A percentile compares a stretch with the other conserved stretches of the same genome.
These are phyloP conservation scores for Cryptosporidium sp. DNA, from an alignment of 169 alveolate genomes.

Conservation along the genomic window DNA sequence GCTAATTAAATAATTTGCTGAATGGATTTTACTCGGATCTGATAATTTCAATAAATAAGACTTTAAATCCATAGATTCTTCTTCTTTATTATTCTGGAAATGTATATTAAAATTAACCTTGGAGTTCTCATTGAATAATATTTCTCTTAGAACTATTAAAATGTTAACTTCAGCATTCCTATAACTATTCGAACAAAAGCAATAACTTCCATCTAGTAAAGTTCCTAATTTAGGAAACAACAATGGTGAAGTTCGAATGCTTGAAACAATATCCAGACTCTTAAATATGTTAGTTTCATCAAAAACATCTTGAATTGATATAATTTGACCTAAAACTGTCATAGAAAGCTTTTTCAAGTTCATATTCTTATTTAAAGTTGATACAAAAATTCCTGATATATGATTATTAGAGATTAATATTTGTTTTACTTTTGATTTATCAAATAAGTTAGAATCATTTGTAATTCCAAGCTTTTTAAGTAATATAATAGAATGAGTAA, in stretches of 20 bases:
- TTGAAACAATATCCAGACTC: neutral
- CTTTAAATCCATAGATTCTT: neutral
- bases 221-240: constrained; percentile 7
- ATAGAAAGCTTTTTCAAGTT: constrained; percentile 22
- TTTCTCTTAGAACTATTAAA: constrained; percentile 19
- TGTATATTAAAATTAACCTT: neutral
- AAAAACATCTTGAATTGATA: constrained; percentile 25
- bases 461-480: constrained; percentile 1
- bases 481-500: constrained; percentile 8
- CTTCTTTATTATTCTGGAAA: neutral
- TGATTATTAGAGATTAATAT: neutral
- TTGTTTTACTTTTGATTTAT: neutral
- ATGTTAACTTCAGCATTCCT: constrained; percentile 12
- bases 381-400: constrained; percentile 3
- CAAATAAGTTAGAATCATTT: neutral
- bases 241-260: constrained; percentile 11
- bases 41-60: neutral
- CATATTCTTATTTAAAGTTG: constrained; percentile 27
- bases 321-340: constrained; percentile 18
- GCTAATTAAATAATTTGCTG: constrained; percentile 10
- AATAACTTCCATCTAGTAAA: neutral
- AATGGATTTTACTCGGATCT: constrained; percentile 5
- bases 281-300: constrained; percentile 22
- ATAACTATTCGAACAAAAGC: neutral
- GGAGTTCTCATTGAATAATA: constrained; percentile 14